These are phyloP conservation scores for Lathyrus tuberosus DNA, from an alignment of 306 rosid species.

Conservation along the genomic window DNA sequence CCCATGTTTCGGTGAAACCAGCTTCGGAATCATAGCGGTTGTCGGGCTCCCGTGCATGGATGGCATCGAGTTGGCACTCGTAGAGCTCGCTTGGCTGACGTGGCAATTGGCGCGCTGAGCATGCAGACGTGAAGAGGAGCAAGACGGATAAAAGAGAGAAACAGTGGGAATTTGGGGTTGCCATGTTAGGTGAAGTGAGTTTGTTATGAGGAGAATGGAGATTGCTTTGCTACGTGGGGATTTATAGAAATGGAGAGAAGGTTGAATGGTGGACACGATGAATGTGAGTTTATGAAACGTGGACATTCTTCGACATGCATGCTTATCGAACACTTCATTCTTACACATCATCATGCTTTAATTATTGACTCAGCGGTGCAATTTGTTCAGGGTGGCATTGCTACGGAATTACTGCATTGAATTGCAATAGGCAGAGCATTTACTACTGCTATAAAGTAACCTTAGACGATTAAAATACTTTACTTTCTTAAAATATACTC, in stretches of 20 bases:
- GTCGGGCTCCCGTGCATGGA: constrained; percentile 38
- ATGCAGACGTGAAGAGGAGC: constrained; percentile 28
- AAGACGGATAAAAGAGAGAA: constrained; percentile 15
- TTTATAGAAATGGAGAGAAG: constrained; percentile 8
- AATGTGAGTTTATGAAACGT: constrained; percentile 7
- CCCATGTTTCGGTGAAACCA: constrained; percentile 37
- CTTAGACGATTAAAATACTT: too few species aligned
- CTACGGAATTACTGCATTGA: too few species aligned
- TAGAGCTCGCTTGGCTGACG: constrained; percentile 11
- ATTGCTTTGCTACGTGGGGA: neutral
- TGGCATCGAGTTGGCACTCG: constrained; percentile 35
- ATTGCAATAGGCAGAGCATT: too few species aligned
- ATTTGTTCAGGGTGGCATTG: neutral
- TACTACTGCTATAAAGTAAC: too few species aligned
- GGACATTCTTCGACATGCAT: constrained; percentile 53
- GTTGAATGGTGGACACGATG: constrained; percentile 33
- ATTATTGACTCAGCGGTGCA: constrained; percentile 1
- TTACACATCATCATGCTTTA: constrained; percentile 48
- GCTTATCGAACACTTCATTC: constrained; percentile 2
- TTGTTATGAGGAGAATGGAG: neutral
- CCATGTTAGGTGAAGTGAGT: neutral
- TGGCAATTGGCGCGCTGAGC: constrained; percentile 33
- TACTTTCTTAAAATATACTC: too few species aligned
- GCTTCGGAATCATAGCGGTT: constrained; percentile 30
- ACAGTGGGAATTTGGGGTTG: neutral